These are phyloP conservation scores for Kodamaea hsintzibuensis DNA, from an alignment of 805 yeast species.

Conservation along the genomic window DNA sequence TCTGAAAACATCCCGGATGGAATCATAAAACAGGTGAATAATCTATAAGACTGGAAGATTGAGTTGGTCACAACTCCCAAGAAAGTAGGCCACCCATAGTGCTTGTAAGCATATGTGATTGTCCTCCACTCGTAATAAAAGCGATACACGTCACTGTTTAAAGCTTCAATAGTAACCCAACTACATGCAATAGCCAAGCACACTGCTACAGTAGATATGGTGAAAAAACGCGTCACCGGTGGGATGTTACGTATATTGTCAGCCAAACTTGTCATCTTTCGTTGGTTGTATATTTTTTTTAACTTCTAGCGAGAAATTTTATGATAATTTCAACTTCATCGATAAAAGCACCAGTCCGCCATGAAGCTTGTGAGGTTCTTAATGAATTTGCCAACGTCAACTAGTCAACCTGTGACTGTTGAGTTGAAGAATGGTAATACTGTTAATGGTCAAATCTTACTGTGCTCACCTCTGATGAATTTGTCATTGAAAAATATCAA, in stretches of 20 bases:
- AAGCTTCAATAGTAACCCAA: neutral
- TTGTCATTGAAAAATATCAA: slow-evolving; percentile 77
- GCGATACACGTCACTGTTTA: neutral
- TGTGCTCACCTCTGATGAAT: slow-evolving; percentile 91
- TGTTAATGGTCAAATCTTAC: slow-evolving; percentile 77
- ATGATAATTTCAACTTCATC: neutral
- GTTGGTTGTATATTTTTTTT: neutral
- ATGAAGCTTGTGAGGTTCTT: slow-evolving; percentile 76
- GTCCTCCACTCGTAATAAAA: neutral
- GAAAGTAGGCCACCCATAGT: slow-evolving; percentile 1
- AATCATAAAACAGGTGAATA: slow-evolving; percentile 52
- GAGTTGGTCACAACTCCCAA: neutral
- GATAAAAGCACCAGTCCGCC: too few relatives aligned
- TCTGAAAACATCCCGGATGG: slow-evolving; percentile 31
- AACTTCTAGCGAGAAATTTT: neutral
- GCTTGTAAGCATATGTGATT: slow-evolving; percentile 11
- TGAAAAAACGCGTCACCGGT: slow-evolving; percentile 60
- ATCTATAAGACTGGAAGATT: slow-evolving; percentile 43
- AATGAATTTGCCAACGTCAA: slow-evolving; percentile 65
- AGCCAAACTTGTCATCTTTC: slow-evolving; percentile 13
- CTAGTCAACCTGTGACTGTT: slow-evolving; percentile 83
- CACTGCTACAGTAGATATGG: slow-evolving; percentile 38
- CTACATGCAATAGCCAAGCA: neutral
- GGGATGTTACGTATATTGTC: slow-evolving; percentile 45
- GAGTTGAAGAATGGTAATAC: slow-evolving; percentile 91